Base-by-base conservation (phyloP, 1,284 basidiomycete genomes). In the Puccinia hordei region DNA sequence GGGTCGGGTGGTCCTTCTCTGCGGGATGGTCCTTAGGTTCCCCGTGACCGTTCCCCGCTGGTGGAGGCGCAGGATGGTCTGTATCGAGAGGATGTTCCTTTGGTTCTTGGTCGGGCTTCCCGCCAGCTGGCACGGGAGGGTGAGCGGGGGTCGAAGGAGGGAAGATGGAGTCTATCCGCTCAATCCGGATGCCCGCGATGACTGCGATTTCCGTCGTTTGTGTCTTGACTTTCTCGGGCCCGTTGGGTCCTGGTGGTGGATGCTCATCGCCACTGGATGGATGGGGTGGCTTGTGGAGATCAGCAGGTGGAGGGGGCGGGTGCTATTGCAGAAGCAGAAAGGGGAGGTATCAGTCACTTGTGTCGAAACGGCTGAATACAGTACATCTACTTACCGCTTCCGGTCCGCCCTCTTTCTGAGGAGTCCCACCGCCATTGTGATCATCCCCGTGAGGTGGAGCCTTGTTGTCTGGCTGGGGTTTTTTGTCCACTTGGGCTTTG, bases 201-300 rank as follows among this genome's bases (percentile, higher is more conserved):
- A 63, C 61, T 35, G 61, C 61, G 35, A 63, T 63, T 35, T 63
- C 61, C 6, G 61, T 63, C 9, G 22, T 63, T 41, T 63, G 35
- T 12, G 61, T 63, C 61, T 63, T 63, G 33, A 30, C 15, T 15
- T 63, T 63, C 35, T 55, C 53, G 6, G 24, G 53, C 5, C 53
- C 53, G 24, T 55, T 12, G 22, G 53, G n/a, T 27, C 53, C 53
- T 6, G 53, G 5, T n/a, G 9, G 19, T 4, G 53, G 53, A 24
- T 55, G 53, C 24, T 55, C 53, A 55, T 55, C 53, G 3, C n/a
- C 53, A 24, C 13, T 55, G 53, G n/a, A 1, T n/a, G 53, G 53
- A 55, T 55, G 53, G 19, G 53, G 53, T 55, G 49, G 49, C 22
- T n/a, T 15, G 49, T 51, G 22, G n/a, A n/a, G n/a, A 12, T 57